Base-by-base conservation (phyloP, 257 asterid genomes). In the Ocimum tenuiflorum region DNA sequence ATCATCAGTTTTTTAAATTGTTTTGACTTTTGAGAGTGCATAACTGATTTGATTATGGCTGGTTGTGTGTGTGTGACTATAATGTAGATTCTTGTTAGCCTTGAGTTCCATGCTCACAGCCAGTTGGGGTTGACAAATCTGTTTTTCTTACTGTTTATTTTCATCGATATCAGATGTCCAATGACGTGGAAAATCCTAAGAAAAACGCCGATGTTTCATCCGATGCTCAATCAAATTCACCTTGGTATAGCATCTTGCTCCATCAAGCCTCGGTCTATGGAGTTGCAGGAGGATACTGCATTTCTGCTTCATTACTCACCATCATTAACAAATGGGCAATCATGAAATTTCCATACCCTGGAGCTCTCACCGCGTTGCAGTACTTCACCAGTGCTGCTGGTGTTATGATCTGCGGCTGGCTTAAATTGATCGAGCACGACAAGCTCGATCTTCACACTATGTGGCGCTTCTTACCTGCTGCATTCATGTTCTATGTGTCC, bases 401-500 rank as follows among this genome's bases (percentile, higher is more conserved):
- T 48, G 97, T 92, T 15, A 41, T 92, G n/a, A 36, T 87, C 38
- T 85, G 82, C 35, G 97, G 97, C 56, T 65, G 81, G 85, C 82
- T 92, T 47, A 84, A 83, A 63, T 11, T 84, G n/a, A 17, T 89
- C 4, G 95, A 89, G 65, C 96, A 83, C 57, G 96, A 92, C 61
- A 86, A 79, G 79, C 95, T 92, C 22, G 94, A 89, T 36, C 85
- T 82, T 62, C 71, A 71, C 36, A 91, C 95, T 2, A 78, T 89
- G 96, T 89, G 98, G 98, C 83, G 86, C 42, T 91, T 91, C 65
- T 74, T 91, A n/a, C 98, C 98, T 8, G 98, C 98, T 20, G 96
- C 96, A 3, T 23, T 85, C 43, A 85, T 91, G 47, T 91, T 91
- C 81, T 91, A 91, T 66, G 62, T 91, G 23, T 89, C 98, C 3